phyloP scores from a whole-genome alignment of 306 rosid genomes.

The Pyrus communis region DNA sequence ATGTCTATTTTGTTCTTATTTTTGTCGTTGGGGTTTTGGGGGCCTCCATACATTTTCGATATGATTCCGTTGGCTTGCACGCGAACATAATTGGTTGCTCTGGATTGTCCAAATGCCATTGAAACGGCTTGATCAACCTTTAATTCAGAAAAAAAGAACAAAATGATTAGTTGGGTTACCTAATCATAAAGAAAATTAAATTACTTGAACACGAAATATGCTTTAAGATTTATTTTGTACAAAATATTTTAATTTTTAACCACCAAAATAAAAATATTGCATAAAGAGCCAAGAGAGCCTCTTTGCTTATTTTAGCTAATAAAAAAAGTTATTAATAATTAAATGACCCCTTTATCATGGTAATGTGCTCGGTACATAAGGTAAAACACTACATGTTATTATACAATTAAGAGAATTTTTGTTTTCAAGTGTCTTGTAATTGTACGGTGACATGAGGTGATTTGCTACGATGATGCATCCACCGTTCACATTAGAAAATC shows the following conservation, averaged over 20 bases:
- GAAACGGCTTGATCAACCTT: constrained; percentile 95
- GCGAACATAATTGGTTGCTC: constrained; percentile 59
- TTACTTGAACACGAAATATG: constrained; percentile 2
- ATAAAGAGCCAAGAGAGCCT: background rate
- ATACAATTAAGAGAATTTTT: no score
- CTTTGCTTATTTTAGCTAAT: background rate
- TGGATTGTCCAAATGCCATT: constrained; percentile 71
- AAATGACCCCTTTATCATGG: constrained; percentile 18
- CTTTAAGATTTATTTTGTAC: background rate
- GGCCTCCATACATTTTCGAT: constrained; percentile 12
- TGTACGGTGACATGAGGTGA: no score
- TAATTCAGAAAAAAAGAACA: background rate
- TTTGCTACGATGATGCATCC: no score
- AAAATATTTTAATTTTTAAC: background rate
- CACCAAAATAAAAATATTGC: background rate
- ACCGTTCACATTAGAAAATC: no score
- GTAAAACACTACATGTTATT: rapidly evolving
- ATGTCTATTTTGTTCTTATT: constrained; percentile 29
- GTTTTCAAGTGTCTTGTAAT: no score
- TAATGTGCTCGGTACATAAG: rapidly evolving
- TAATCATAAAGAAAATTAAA: constrained; percentile 5
- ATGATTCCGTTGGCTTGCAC: constrained; percentile 49
- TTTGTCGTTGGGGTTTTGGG: constrained; percentile 6
- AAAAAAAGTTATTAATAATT: background rate
- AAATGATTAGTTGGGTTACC: constrained; percentile 15